These are phyloP conservation scores for Amanita pallidorosea DNA, from an alignment of 768 basidiomycete genomes.

Conservation along the genomic window DNA sequence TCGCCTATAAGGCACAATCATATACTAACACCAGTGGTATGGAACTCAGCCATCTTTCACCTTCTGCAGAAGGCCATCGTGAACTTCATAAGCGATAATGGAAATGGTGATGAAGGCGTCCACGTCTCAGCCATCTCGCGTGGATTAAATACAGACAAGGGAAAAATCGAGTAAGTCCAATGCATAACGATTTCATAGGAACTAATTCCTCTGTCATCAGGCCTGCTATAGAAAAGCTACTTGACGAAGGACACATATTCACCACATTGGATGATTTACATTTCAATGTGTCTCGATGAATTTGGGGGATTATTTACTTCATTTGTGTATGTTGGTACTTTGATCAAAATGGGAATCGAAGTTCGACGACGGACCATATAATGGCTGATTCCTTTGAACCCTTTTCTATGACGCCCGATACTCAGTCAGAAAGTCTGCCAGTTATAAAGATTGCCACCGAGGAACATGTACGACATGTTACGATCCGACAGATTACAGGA, in stretches of 20 bases:
- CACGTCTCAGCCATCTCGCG: constrained; percentile 67
- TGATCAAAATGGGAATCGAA: constrained; percentile 4
- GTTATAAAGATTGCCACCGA: background rate
- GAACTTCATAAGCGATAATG: constrained; percentile 45
- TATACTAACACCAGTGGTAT: constrained; percentile 14
- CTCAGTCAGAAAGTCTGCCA: background rate
- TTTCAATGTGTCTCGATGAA: constrained; percentile 22
- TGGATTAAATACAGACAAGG: constrained; percentile 43
- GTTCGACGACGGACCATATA: background rate
- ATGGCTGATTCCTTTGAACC: background rate
- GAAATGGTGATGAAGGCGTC: constrained; percentile 48
- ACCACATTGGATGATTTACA: constrained; percentile 24
- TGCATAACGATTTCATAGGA: background rate
- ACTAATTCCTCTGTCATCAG: constrained; percentile 21
- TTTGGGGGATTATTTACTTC: background rate
- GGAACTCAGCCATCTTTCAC: constrained; percentile 43
- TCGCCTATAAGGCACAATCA: constrained; percentile 32
- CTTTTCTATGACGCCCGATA: background rate
- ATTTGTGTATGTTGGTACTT: background rate
- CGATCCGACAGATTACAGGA: constrained; percentile 5
- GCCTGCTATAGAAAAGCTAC: constrained; percentile 62
- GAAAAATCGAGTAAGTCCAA: constrained; percentile 48
- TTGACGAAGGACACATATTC: constrained; percentile 74
- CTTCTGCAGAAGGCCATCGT: constrained; percentile 56
- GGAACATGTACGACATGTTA: constrained; percentile 5